A percentile compares a stretch with the other conserved stretches of the same genome.
phyloP scores from a whole-genome alignment of 305 asterid species.

The Stenogyne calaminthoides region DNA sequence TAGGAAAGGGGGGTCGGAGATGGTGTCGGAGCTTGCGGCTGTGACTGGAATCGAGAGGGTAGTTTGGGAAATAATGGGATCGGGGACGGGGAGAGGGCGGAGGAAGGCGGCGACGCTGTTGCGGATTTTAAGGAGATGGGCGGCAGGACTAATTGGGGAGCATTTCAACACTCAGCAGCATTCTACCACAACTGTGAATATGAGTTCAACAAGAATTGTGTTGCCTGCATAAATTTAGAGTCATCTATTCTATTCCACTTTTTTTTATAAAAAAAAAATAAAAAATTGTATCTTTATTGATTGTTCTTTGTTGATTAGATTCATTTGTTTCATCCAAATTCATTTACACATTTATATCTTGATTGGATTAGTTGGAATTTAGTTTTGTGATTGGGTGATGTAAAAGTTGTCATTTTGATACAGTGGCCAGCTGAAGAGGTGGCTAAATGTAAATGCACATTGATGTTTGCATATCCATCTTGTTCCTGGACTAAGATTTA shows the following conservation, averaged over 20 bases:
- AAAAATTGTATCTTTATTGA: background rate
- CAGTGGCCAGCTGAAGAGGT: constrained; percentile 4
- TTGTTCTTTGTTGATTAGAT: constrained; percentile 29
- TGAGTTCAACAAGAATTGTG: constrained; percentile 55
- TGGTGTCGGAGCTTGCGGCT: constrained; percentile 74
- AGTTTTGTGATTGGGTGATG: constrained; percentile 2
- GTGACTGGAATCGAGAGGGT: constrained; percentile 72
- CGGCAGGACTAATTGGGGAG: constrained; percentile 67
- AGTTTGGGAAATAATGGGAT: constrained; percentile 89
- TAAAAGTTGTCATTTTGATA: background rate
- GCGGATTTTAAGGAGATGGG: constrained; percentile 93
- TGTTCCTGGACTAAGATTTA: background rate
- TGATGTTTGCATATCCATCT: too few relatives aligned
- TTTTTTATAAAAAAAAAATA: background rate
- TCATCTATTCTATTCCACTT: background rate
- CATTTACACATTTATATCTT: constrained; percentile 28
- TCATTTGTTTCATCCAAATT: constrained; percentile 34
- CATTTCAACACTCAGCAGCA: constrained; percentile 35
- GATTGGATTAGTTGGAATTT: constrained; percentile 5
- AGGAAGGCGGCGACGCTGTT: constrained; percentile 83
- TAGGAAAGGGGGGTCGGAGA: constrained; percentile 83
- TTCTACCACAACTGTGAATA: constrained; percentile 43
- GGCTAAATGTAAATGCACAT: constrained; percentile 17
- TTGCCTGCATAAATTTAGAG: constrained; percentile 57
- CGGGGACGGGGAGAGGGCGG: constrained; percentile 76